Percentiles rank a stretch among this genome's conserved stretches.
Conservation (phyloP, 1,284 basidiomycete species). For the Trametes hirsuta region DNA sequence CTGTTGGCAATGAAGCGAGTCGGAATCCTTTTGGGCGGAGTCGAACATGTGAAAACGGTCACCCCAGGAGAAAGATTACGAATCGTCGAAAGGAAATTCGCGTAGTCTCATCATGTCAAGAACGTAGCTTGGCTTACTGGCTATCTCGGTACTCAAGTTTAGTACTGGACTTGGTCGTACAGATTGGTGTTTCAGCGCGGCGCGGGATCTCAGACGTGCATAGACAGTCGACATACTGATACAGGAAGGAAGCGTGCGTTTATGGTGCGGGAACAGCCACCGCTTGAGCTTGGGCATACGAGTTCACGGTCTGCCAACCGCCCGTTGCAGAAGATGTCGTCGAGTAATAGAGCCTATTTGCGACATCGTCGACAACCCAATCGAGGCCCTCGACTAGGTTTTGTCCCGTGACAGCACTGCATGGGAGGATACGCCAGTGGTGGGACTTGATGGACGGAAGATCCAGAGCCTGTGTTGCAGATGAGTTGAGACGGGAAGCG, state of each 20-base stretch:
- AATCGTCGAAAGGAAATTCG: conserved; percentile 17
- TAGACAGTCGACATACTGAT: background rate
- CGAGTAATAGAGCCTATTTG: conserved; percentile 74
- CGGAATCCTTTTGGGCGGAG: conserved; percentile 75
- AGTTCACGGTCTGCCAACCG: conserved; percentile 6
- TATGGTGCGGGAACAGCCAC: conserved; percentile 5
- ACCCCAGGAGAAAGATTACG: conserved; percentile 19
- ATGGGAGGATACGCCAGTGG: conserved; percentile 89
- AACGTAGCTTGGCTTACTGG: background rate
- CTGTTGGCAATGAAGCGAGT: conserved; percentile 84
- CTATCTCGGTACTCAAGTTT: too few relatives aligned
- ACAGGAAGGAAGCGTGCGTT: background rate
- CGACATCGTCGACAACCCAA: conserved; percentile 95
- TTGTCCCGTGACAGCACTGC: conserved; percentile 89
- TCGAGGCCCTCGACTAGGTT: conserved; percentile 87
- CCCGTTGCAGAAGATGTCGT: conserved; percentile 18
- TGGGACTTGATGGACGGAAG: conserved; percentile 82
- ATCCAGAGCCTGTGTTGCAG: conserved; percentile 64
- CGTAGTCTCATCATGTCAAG: background rate
- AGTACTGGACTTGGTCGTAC: too few relatives aligned
- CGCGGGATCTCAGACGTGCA: too few relatives aligned
- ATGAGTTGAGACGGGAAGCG: background rate
- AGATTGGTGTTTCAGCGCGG: too few relatives aligned
- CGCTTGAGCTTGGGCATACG: background rate
- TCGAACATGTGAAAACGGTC: conserved; percentile 45